Evolutionary conservation across 1,284 basidiomycete genomes (phyloP), one percentile per base, ranked within the genome.

Genomic region (Golubevia pallescens): DNA sequence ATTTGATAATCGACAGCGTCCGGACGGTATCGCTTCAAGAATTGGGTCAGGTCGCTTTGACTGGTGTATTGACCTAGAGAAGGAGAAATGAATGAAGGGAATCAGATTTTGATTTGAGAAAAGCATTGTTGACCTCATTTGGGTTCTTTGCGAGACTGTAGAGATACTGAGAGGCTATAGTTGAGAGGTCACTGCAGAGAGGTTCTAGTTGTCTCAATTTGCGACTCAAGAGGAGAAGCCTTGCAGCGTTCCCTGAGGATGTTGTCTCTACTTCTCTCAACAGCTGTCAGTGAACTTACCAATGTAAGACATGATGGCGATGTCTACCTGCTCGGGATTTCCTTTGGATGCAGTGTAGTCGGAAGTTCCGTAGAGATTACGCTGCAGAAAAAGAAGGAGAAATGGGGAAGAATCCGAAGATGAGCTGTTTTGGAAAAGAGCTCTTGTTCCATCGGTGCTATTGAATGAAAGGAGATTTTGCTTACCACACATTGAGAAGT

Each of bases 291-390:
- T 53, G 16, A 53, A 53, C 16, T 16, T n/a, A n/a, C 16, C 51
- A n/a, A 16, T 16, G 51, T 53, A n/a, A n/a, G 51, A n/a, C 51
- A 53, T 53, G 51, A 53, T 16, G 16, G n/a, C 51, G 51, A 53
- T n/a, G 16, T 16, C 16, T 53, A n/a, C n/a, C n/a, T n/a, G n/a
- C n/a, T n/a, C n/a, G n/a, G n/a, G n/a, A n/a, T n/a, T n/a, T n/a
- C n/a, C n/a, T n/a, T n/a, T n/a, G n/a, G n/a, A n/a, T n/a, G n/a
- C n/a, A n/a, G n/a, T 62, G 61, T 63, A 63, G 21, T 42, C 28
- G 14, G 38, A 63, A 3, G 61, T 63, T 13, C 52, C 55, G 32
- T 63, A 63, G 2, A 20, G 32, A 58, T 58, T 32, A n/a, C 61
- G 61, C 21, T 57, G 16, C 57, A 21, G 55, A 16, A 19, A 3